Evolutionary conservation across 768 basidiomycete genomes (phyloP), one percentile per base, ranked within the genome.

Genomic region (Collybia sordida): DNA sequence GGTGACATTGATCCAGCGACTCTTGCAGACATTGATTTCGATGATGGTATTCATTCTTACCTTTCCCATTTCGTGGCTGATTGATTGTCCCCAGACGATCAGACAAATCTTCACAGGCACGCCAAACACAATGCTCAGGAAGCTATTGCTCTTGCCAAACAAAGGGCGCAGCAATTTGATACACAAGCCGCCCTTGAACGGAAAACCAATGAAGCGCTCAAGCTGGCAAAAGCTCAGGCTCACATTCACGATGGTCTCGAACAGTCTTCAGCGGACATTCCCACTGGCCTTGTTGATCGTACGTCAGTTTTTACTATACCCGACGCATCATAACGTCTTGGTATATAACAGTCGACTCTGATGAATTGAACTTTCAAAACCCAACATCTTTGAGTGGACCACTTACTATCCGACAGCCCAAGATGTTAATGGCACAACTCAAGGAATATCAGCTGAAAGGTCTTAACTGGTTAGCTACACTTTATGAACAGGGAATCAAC

Each of bases 391-490:
- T 95, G 56, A 89, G 80, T 40, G 93, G 92, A 7, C 83, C 85
- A 7, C 70, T 94, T 56, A 91, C 88, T 3, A 88, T 98, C 58
- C 80, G 82, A 17, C 97, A 99, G 62, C 97, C 97, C 6, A 85
- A 84, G 67, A 96, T 98, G 90, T 75, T 99, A 54, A 93, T 93
- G 82, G 93, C 94, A 6, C 90, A 93, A 57, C 72, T 99, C 47
- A 99, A 99, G 69, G 97, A 99, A 66, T 99, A 98, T 65, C 97
- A 99, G 65, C 69, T 99, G 49, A 98, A 98, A 62, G 97, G 97
- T 54, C 77, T 99, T 27, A 98, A 97, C 56, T 99, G 97, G 97
- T 75, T 99, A 21, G 97, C 88, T 15, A 97, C 95, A 14, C 74
- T 99, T 18, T 99, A 98, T 62, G 97, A 98, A 65, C 96, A 98